Conservation (phyloP, 1,139 yeast genomes). For the Saccharomyces uvarum region DNA sequence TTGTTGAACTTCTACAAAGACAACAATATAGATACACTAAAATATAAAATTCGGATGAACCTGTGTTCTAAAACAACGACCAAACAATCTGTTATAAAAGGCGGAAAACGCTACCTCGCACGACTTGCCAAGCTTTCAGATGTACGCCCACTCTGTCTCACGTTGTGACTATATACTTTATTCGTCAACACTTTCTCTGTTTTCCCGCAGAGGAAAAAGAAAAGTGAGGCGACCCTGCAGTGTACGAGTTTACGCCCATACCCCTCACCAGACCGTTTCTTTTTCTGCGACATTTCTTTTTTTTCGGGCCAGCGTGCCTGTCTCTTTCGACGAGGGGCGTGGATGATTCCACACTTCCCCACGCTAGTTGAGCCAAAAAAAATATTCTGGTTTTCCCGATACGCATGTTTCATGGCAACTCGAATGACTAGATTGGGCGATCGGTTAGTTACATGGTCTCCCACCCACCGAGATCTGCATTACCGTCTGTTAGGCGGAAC, state of each 20-base stretch:
- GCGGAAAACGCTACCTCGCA: not conserved
- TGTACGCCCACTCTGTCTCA: not conserved
- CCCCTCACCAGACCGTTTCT: not conserved
- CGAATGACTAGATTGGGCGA: not conserved
- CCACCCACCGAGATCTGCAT: conserved; percentile 91
- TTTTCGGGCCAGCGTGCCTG: not conserved
- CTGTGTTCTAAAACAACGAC: not conserved
- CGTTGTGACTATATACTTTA: not conserved
- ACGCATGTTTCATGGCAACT: not conserved
- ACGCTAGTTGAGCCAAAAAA: not conserved
- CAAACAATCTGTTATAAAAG: not conserved
- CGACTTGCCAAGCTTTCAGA: not conserved
- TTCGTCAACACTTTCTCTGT: not conserved
- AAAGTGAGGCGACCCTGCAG: not conserved
- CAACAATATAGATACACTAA: not conserved
- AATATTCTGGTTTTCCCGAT: not conserved
- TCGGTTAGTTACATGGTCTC: conserved; percentile 53
- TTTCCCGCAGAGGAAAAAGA: not conserved
- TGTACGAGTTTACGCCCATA: not conserved
- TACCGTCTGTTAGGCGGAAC: conserved; percentile 71
- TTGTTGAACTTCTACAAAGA: not conserved
- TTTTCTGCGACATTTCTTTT: not conserved
- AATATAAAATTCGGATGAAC: not conserved
- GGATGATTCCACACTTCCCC: not conserved
- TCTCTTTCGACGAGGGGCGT: not conserved